These are phyloP conservation scores for Tagetes erecta DNA, from an alignment of 129 eudicot genomes.

Conservation along the genomic window DNA sequence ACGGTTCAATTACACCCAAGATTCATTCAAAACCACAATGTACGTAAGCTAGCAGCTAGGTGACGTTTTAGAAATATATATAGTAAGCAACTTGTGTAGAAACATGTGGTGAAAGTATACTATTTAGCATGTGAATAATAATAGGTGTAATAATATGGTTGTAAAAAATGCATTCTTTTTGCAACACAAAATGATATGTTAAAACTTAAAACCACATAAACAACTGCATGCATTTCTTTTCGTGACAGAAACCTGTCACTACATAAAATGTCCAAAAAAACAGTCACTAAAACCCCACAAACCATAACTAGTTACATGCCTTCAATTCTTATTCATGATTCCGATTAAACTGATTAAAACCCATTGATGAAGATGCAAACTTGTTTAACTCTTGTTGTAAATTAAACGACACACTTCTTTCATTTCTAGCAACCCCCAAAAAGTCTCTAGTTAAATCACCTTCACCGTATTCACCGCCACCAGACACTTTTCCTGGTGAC, in stretches of 20 bases:
- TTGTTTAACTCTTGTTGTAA: conserved; percentile 39
- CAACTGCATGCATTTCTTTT: conserved; percentile 2
- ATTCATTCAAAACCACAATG: too few relatives aligned
- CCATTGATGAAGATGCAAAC: conserved; percentile 43
- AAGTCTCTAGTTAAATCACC: conserved; percentile 36
- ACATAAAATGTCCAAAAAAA: conserved; percentile 26
- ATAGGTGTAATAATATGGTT: not conserved
- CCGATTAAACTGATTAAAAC: conserved; percentile 36
- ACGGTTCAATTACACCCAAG: too few relatives aligned
- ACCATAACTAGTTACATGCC: conserved; percentile 15
- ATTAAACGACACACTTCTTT: conserved; percentile 30
- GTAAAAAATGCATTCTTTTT: conserved; percentile 12
- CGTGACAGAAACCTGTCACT: conserved; percentile 25
- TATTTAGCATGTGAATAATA: not conserved
- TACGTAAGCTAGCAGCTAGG: too few relatives aligned
- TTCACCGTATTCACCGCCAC: conserved; percentile 30
- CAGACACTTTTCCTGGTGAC: conserved; percentile 23
- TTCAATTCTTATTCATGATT: conserved; percentile 21
- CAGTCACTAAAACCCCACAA: conserved; percentile 25
- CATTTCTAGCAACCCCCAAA: conserved; percentile 36
- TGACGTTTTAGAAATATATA: not conserved
- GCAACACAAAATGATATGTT: conserved; percentile 14
- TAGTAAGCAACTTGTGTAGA: not conserved
- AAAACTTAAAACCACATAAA: conserved; percentile 21
- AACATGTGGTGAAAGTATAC: not conserved